Base-by-base conservation (phyloP, 768 basidiomycete genomes). In the Boletellus emodensis region DNA sequence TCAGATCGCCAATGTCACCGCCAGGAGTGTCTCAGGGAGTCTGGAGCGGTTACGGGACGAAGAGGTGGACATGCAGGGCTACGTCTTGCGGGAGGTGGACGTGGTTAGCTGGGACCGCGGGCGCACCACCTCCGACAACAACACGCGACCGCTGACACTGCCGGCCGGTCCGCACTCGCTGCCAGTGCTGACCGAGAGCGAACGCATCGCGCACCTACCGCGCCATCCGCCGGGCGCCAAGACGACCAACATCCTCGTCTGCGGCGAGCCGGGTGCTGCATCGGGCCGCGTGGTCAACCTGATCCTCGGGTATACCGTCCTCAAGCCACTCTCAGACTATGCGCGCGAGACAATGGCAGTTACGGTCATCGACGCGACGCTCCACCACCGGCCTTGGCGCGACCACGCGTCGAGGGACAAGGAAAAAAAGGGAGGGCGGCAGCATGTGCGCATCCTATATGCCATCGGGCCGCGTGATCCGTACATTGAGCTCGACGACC, bases 181-280 rank as follows among this genome's bases (percentile, higher is more conserved):
- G 13, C 43, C 54, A 1, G 52, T 54, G 24, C 52, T 8, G 1
- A 48, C 48, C 26, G 61, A 64, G 40, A 48, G 51, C 6, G 48
- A 64, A 1, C 62, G 61, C 15, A 47, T 62, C 35, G 52, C 49
- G 10, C 38, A 26, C 14, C 48, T 62, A 13, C 60, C 52, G 8
- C 51, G 40, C 14, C 61, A 65, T 41, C 58, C 53, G 9, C 63
- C 48, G 0, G 53, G 58, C 3, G 34, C 43, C 9, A 55, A 56
- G 38, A 61, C 66, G 1, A 64, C 47, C 41, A 76, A 75, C 46
- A 55, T 76, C 39, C 57, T 76, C n/a, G 35, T 77, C 15, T 75
- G 76, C 40, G 74, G 76, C 7, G 70, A 74, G 44, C 64, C 68
- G 2, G 74, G 75, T n/a, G 49, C 56, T n/a, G 65, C 57, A 14